A percentile compares a stretch with the other conserved stretches of the same genome.
These are phyloP conservation scores for Candida ovalis DNA, from an alignment of 805 yeast genomes.

Conservation along the genomic window DNA sequence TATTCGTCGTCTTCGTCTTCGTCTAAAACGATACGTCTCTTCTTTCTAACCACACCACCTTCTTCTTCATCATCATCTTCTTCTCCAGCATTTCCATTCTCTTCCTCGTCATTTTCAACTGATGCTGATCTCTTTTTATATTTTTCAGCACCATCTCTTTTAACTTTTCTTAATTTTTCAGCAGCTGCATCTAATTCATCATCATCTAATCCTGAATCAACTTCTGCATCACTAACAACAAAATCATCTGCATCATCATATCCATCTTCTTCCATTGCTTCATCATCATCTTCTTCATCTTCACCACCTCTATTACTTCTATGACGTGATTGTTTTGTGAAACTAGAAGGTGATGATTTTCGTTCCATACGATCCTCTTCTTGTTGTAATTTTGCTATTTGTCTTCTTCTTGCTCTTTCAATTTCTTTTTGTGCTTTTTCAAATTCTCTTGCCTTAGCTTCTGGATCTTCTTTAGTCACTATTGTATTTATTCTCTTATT, in stretches of 20 bases:
- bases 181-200: conserved; percentile 50
- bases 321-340: conserved; percentile 5
- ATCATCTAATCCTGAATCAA: conserved; percentile 29
- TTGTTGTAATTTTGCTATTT: conserved; percentile 45
- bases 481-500: conserved; percentile 47
- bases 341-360: conserved; percentile 12
- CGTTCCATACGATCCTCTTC: conserved; percentile 59
- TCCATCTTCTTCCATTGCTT: conserved; percentile 25
- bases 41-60: background rate
- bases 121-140: conserved; percentile 39
- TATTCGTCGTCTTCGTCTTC: background rate
- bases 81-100: conserved; percentile 36
- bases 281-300: conserved; percentile 35
- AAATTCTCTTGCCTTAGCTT: conserved; percentile 58
- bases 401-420: conserved; percentile 61
- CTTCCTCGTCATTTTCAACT: conserved; percentile 45
- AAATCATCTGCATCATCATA: conserved; percentile 32
- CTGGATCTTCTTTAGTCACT: conserved; percentile 61
- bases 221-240: conserved; percentile 35
- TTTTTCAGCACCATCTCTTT: conserved; percentile 51
- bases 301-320: conserved; percentile 36
- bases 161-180: conserved; percentile 51
- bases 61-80: conserved; percentile 45
- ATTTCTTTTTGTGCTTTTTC: conserved; percentile 66
- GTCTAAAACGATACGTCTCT: background rate